Evolutionary conservation across 1,284 basidiomycete genomes (phyloP), one percentile per base, ranked within the genome.

Genomic region (Tylopilus sp.): DNA sequence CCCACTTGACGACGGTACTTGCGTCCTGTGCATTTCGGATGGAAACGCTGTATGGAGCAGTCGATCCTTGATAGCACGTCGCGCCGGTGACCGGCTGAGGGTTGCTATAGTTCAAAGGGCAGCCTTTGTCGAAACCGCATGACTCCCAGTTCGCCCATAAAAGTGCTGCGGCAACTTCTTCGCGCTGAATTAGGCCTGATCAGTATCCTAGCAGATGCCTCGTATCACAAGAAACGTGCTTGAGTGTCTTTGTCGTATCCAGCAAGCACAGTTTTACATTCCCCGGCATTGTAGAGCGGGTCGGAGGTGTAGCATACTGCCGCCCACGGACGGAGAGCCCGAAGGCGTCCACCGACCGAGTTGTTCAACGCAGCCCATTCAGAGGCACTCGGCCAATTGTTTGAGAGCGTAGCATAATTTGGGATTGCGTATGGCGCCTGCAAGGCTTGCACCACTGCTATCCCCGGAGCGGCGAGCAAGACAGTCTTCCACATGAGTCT

Each of bases 71-170:
- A 36, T 53, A 8, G 25, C 61, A 61, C 7, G 34, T 39, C 15
- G 31, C 21, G 3, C 36, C 33, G 11, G n/a, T 37, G 4, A 63
- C 25, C 1, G 50, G 39, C n/a, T 59, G 58, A 13, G 58, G 61
- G 13, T 58, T n/a, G 12, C 23, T 19, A 31, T 51, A 54, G 29
- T 64, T 52, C 19, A 64, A n/a, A 12, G 46, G 39, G 15, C 59
- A 61, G 0, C 53, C 60, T n/a, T 58, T 41, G 6, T 12, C 39
- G 11, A 46, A 63, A 25, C 49, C 37, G 26, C 59, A 61, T 2
- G 46, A 18, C 29, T 64, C 59, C 55, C 56, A 64, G 42, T 61
- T 64, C 6, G 46, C 0, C 61, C 55, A 61, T 18, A 61, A 38
- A n/a, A 64, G 55, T 3, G 59, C 59, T 0, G 55, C 25, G 0